phyloP scores from a whole-genome alignment of 179 eudicot species.

The Heliamphora ciliata region DNA sequence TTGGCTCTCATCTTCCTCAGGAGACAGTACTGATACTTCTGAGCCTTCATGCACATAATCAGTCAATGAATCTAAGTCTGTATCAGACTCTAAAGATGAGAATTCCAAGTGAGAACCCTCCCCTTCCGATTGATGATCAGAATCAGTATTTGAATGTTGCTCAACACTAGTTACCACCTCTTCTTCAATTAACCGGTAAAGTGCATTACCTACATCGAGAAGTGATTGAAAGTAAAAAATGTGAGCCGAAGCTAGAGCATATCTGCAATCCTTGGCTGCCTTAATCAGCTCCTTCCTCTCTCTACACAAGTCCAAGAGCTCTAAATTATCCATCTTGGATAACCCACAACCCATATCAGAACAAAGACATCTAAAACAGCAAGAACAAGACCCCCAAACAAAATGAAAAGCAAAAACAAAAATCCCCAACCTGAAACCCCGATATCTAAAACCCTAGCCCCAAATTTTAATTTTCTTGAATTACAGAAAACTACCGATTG shows the following conservation, averaged over 20 bases:
- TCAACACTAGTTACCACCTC: slow-evolving; percentile 6
- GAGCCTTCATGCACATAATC: slow-evolving; percentile 11
- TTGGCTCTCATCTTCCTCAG: neutral
- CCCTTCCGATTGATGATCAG: slow-evolving; percentile 4
- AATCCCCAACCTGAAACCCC: neutral
- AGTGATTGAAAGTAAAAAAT: slow-evolving; percentile 11
- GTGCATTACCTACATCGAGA: slow-evolving; percentile 8
- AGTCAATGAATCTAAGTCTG: slow-evolving; percentile 3
- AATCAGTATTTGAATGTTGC: neutral
- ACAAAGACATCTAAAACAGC: neutral
- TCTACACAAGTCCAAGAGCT: slow-evolving; percentile 6
- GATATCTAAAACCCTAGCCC: neutral
- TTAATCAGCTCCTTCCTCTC: slow-evolving; percentile 16
- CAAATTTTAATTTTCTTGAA: neutral
- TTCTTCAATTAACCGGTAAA: slow-evolving; percentile 4
- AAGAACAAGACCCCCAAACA: neutral
- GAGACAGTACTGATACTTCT: neutral
- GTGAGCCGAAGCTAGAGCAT: slow-evolving; percentile 13
- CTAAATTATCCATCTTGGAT: slow-evolving; percentile 6
- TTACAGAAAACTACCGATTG: neutral
- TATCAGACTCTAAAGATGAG: neutral
- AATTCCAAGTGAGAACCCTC: slow-evolving; percentile 14
- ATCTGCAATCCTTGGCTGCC: slow-evolving; percentile 6
- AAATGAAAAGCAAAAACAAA: neutral
- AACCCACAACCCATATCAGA: slow-evolving; percentile 9